phyloP scores from a whole-genome alignment of 345 rosid genomes.

The Pugionium dolabratum region DNA sequence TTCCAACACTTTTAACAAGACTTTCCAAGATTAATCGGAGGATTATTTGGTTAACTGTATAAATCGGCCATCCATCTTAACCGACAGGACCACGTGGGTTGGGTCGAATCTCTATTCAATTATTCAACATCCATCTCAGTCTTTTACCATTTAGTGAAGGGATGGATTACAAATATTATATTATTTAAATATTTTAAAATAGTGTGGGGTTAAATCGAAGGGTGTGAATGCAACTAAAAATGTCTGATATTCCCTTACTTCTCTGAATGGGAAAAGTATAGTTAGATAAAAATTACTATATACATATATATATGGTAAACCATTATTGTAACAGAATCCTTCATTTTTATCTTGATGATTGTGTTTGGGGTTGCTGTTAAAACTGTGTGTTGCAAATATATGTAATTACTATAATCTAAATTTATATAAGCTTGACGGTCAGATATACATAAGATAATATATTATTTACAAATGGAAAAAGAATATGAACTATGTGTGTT shows the following conservation, averaged over 20 bases:
- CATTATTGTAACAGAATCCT: no score
- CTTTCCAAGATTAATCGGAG: no score
- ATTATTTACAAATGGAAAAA: neutral
- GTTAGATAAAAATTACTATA: neutral
- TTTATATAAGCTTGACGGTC: neutral
- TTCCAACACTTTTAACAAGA: no score
- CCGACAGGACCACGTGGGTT: slow-evolving; percentile 36
- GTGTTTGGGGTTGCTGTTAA: neutral
- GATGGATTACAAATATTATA: slow-evolving; percentile 1
- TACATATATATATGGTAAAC: neutral
- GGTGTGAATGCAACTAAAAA: slow-evolving; percentile 5
- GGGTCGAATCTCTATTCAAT: slow-evolving; percentile 21
- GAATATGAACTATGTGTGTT: no score
- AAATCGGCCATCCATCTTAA: neutral
- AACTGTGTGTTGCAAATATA: neutral
- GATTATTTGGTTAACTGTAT: no score
- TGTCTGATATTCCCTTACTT: neutral
- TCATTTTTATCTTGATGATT: slow-evolving; percentile 4
- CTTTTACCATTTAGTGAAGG: slow-evolving; percentile 24
- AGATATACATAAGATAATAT: neutral
- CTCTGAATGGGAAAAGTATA: neutral
- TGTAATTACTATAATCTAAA: neutral
- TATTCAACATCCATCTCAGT: neutral
- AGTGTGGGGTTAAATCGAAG: slow-evolving; percentile 34
- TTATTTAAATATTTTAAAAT: neutral